These are phyloP conservation scores for Pythium rhizo-oryzae DNA, from an alignment of 352 stramenopile genomes.

Conservation along the genomic window DNA sequence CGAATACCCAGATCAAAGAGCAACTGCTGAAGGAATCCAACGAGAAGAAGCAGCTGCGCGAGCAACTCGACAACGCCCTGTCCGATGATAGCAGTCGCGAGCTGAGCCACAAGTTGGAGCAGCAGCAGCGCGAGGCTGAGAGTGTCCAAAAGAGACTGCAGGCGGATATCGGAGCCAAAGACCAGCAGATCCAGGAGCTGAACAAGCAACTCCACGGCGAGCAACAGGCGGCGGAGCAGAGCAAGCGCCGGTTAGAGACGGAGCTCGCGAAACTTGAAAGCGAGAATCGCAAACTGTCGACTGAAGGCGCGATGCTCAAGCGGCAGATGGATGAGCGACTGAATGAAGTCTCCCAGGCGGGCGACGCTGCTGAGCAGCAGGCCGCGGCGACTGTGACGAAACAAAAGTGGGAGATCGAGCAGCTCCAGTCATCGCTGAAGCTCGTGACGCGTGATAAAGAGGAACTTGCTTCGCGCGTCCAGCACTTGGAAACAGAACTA, in stretches of 20 bases:
- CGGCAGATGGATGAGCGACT: constrained; percentile 23
- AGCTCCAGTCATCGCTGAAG: constrained; percentile 42
- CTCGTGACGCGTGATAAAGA: constrained; percentile 44
- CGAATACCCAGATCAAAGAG: constrained; percentile 35
- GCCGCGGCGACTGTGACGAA: constrained; percentile 26
- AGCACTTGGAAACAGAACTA: constrained; percentile 37
- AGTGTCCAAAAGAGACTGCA: constrained; percentile 6
- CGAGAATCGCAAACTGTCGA: constrained; percentile 34
- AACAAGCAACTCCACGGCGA: constrained; percentile 31
- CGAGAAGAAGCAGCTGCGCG: constrained; percentile 30
- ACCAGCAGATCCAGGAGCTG: constrained; percentile 1
- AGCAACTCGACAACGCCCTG: constrained; percentile 24
- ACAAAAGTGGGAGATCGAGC: constrained; percentile 55
- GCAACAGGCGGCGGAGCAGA: constrained; percentile 26
- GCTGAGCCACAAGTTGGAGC: constrained; percentile 16
- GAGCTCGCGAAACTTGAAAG: constrained; percentile 31
- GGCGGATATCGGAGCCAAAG: constrained; percentile 5
- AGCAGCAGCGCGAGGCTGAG: constrained; percentile 8
- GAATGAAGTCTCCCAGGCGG: constrained; percentile 14
- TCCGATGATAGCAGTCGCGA: constrained; percentile 1
- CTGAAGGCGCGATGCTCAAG: constrained; percentile 15
- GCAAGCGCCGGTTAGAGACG: constrained; percentile 21
- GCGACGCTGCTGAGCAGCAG: constrained; percentile 20
- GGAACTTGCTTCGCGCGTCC: constrained; percentile 32
- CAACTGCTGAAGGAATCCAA: constrained; percentile 32